These are phyloP conservation scores for Curvularia spicifera DNA, from an alignment of 2,329 filamentous ascomycete genomes.

Conservation along the genomic window DNA sequence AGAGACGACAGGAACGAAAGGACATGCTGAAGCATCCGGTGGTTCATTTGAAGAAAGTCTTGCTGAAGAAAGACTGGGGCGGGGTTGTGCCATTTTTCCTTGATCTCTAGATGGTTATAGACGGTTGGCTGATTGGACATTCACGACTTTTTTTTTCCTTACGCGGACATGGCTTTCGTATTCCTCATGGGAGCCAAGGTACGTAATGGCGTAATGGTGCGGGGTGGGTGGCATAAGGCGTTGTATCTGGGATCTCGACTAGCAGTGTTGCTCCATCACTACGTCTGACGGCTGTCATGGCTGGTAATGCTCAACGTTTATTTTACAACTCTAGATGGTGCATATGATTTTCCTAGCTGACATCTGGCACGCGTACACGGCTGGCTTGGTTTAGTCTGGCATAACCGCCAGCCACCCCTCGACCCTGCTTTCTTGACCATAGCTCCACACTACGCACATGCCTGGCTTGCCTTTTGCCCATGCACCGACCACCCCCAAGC, in stretches of 20 bases:
- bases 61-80: constrained; percentile 4
- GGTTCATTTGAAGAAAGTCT: constrained; percentile 1
- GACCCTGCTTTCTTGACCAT: constrained; percentile 15
- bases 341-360: background rate
- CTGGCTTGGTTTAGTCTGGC: background rate
- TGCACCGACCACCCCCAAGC: constrained; percentile 30
- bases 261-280: constrained; percentile 4
- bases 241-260: constrained; percentile 16
- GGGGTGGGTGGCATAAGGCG: constrained; percentile 33
- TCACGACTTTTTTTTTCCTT: constrained; percentile 6
- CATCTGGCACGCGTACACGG: background rate
- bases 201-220: constrained; percentile 35
- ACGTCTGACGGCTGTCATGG: constrained; percentile 11
- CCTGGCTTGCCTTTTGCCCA: constrained; percentile 10
- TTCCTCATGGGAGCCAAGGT: constrained; percentile 21
- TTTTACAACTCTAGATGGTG: constrained; percentile 14
- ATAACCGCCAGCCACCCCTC: background rate
- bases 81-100: constrained; percentile 2
- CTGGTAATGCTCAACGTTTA: constrained; percentile 5
- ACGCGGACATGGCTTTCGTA: background rate
- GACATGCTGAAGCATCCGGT: constrained; percentile 6
- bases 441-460: constrained; percentile 16
- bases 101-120: constrained; percentile 30
- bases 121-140: constrained; percentile 15
- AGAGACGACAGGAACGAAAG: constrained; percentile 7